A percentile compares a stretch with the other conserved stretches of the same genome.
Evolutionary conservation across 2,329 filamentous ascomycete genomes (phyloP).

Genomic region (Sclerotinia glacialis): DNA sequence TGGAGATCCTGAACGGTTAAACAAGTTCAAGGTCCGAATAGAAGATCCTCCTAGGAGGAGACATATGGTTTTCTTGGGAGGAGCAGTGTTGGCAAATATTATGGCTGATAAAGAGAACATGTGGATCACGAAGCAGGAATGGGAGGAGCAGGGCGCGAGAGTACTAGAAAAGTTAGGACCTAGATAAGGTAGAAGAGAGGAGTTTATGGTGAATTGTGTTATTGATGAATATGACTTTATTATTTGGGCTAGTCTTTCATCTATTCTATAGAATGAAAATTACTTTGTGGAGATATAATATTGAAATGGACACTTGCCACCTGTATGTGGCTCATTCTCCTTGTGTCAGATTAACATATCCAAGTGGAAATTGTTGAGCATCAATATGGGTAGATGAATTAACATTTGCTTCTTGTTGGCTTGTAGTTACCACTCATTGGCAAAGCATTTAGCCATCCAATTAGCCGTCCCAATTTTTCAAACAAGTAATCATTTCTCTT

Average conservation of each 20-base stretch:
- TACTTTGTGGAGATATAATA: too few relatives aligned
- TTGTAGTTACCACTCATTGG: too few relatives aligned
- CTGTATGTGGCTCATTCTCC: too few relatives aligned
- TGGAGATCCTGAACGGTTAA: conserved; percentile 88
- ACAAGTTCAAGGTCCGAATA: conserved; percentile 99
- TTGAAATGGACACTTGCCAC: too few relatives aligned
- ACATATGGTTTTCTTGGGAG: conserved; percentile 99
- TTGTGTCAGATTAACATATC: too few relatives aligned
- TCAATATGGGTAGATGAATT: too few relatives aligned
- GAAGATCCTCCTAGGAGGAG: conserved; percentile 92
- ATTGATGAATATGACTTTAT: conserved; percentile 18
- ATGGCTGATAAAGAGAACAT: conserved; percentile 99
- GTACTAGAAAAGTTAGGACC: conserved; percentile 91
- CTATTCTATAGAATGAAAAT: neutral
- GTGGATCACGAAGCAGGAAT: conserved; percentile 98
- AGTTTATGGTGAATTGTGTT: conserved; percentile 13
- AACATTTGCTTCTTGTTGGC: too few relatives aligned
- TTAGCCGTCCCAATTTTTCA: too few relatives aligned
- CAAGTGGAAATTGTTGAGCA: too few relatives aligned
- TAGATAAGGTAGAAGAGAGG: conserved; percentile 50
- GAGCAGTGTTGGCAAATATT: conserved; percentile 94
- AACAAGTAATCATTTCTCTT: too few relatives aligned
- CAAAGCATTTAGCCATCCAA: too few relatives aligned
- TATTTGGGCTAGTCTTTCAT: conserved; percentile 1
- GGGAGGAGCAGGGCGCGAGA: conserved; percentile 85